Conservation (phyloP, 1,284 basidiomycete genomes). For the Leccinum pachyderme region DNA sequence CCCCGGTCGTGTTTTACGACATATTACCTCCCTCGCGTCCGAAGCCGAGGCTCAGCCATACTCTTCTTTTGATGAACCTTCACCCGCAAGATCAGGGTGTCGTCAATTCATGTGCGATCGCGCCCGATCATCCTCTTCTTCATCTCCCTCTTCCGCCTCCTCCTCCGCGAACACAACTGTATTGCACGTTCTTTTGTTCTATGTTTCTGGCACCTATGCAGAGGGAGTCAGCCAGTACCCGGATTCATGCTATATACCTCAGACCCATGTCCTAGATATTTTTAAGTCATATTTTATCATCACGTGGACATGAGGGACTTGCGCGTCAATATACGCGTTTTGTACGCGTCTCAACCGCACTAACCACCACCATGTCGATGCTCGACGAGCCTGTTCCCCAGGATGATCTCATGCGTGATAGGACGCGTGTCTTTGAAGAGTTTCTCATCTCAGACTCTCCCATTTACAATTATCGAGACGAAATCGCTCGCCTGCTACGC, state of each 20-base stretch:
- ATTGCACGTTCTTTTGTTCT: conserved; percentile 11
- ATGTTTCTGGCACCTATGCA: conserved; percentile 3
- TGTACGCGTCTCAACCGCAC: conserved; percentile 17
- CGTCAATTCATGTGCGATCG: conserved; percentile 13
- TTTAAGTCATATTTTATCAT: neutral
- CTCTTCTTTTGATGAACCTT: neutral
- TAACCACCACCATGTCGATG: conserved; percentile 53
- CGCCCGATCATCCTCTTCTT: neutral
- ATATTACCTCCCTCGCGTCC: conserved; percentile 6
- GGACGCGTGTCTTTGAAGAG: conserved; percentile 80
- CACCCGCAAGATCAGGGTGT: conserved; percentile 8
- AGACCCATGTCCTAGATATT: conserved; percentile 6
- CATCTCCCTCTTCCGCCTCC: conserved; percentile 4
- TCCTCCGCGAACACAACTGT: conserved; percentile 5
- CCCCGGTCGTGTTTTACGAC: too few species aligned
- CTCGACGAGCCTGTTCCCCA: conserved; percentile 57
- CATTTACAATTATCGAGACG: conserved; percentile 83
- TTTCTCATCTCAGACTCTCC: conserved; percentile 82
- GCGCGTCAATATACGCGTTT: conserved; percentile 26
- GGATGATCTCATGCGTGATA: conserved; percentile 75
- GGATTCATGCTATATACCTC: conserved; percentile 8
- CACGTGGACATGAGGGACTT: conserved; percentile 9
- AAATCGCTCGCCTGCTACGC: conserved; percentile 83
- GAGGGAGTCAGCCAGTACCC: conserved; percentile 1
- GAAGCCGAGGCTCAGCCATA: neutral